Percentiles rank a stretch among this genome's conserved stretches.
Evolutionary conservation across 768 basidiomycete species (phyloP).

Genomic region (Suillus decipiens): DNA sequence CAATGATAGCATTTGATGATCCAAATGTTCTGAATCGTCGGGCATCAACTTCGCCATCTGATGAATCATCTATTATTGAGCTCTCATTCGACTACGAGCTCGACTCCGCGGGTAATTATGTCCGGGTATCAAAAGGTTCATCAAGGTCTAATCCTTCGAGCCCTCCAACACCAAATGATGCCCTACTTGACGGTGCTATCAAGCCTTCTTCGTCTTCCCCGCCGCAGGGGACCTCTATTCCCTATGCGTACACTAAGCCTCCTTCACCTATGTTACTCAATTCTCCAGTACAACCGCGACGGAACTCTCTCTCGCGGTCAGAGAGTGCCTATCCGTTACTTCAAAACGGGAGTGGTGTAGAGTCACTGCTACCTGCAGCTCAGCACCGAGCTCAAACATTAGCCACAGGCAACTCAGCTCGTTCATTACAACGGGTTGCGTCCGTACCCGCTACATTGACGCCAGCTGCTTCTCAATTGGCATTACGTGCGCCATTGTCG

Average conservation of each 20-base stretch:
- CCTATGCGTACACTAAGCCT: conserved; percentile 27
- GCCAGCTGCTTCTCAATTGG: conserved; percentile 27
- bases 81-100: conserved; percentile 50
- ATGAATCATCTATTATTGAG: conserved; percentile 47
- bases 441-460: conserved; percentile 55
- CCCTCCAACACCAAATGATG: conserved; percentile 44
- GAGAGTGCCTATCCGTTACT: conserved; percentile 61
- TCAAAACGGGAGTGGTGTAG: conserved; percentile 18
- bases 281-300: conserved; percentile 41
- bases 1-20: conserved; percentile 28
- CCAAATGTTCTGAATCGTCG: conserved; percentile 33
- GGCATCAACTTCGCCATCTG: conserved; percentile 40
- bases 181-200: conserved; percentile 27
- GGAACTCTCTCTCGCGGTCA: conserved; percentile 62
- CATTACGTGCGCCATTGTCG: conserved; percentile 31
- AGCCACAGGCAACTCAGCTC: conserved; percentile 28
- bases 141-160: conserved; percentile 38
- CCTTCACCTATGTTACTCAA: conserved; percentile 37
- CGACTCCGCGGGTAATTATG: conserved; percentile 46
- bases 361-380: conserved; percentile 28
- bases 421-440: conserved; percentile 66
- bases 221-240: conserved; percentile 23
- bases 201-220: conserved; percentile 27
- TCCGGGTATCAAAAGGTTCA: conserved; percentile 47
- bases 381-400: conserved; percentile 32